Percentiles rank a stretch among this genome's conserved stretches.
Conservation (phyloP, 192 early-diverging fungal genomes). For the Jimgerdemannia lactiflua region DNA sequence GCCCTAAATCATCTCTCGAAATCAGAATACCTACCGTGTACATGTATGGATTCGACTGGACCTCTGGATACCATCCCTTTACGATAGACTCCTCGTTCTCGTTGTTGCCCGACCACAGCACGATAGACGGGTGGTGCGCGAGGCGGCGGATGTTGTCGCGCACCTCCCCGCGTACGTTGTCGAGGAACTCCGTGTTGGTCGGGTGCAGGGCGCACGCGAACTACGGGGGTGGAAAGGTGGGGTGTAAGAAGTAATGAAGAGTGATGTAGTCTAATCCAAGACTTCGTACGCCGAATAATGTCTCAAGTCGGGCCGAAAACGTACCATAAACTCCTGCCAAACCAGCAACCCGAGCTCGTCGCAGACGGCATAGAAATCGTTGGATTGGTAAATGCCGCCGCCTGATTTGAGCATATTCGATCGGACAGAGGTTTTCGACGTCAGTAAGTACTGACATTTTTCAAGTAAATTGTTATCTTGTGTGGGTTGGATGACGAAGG, state of each 20-base stretch:
- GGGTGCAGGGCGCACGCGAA: slow-evolving; percentile 57
- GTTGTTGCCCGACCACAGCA: slow-evolving; percentile 58
- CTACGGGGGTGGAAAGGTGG: slow-evolving; percentile 1
- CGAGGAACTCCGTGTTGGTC: slow-evolving; percentile 36
- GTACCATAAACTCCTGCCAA: slow-evolving; percentile 61
- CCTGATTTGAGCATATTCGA: background rate
- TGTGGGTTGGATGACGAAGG: slow-evolving; percentile 34
- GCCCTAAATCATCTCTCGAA: no score
- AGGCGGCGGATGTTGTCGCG: slow-evolving; percentile 37
- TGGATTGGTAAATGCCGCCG: slow-evolving; percentile 2
- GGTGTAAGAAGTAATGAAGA: no score
- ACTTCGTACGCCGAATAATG: no score
- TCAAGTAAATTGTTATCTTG: slow-evolving; percentile 16
- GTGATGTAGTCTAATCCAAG: no score
- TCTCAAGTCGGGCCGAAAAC: background rate
- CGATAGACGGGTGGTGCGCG: slow-evolving; percentile 42
- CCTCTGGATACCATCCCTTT: slow-evolving; percentile 32
- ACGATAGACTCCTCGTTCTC: slow-evolving; percentile 49
- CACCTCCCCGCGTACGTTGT: slow-evolving; percentile 40
- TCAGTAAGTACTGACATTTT: slow-evolving; percentile 5
- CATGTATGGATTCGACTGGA: no score
- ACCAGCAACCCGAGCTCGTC: slow-evolving; percentile 55
- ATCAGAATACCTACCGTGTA: no score
- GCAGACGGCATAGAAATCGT: slow-evolving; percentile 49
- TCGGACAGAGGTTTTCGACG: no score